phyloP scores from a whole-genome alignment of 108 stramenopile genomes.

The Fistulifera pelliculosa region DNA sequence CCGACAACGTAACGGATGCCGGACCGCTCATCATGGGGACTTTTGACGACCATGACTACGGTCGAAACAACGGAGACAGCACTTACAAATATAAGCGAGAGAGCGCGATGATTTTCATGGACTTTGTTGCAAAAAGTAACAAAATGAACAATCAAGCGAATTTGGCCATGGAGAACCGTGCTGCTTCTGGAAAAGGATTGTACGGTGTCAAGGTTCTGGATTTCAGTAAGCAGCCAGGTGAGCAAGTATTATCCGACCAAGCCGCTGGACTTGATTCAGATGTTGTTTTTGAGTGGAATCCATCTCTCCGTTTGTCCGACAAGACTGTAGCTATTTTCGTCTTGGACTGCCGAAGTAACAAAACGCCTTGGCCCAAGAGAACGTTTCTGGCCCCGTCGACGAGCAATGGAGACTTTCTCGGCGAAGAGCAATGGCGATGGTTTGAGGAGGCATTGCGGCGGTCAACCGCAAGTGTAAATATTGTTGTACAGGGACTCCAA shows the following conservation, averaged over 20 bases:
- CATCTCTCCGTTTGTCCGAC: conserved; percentile 12
- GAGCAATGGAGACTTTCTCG: conserved; percentile 42
- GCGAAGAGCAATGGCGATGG: conserved; percentile 69
- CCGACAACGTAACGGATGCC: conserved; percentile 11
- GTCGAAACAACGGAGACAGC: conserved; percentile 64
- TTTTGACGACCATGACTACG: conserved; percentile 84
- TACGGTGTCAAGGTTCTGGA: conserved; percentile 81
- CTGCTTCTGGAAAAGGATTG: conserved; percentile 42
- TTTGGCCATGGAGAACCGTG: conserved; percentile 36
- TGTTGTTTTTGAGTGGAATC: conserved; percentile 4
- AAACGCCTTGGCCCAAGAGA: conserved; percentile 36
- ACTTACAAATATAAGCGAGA: conserved; percentile 30
- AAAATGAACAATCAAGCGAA: not conserved
- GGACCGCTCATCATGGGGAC: conserved; percentile 47
- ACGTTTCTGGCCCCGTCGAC: not conserved
- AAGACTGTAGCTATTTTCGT: conserved; percentile 42
- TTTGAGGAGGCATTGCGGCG: conserved; percentile 34
- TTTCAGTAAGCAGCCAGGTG: conserved; percentile 24
- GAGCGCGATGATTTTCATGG: conserved; percentile 42
- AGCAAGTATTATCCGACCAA: conserved; percentile 29
- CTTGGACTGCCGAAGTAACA: conserved; percentile 49
- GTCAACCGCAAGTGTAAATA: conserved; percentile 49
- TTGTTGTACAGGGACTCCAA: conserved; percentile 62
- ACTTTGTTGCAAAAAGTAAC: conserved; percentile 32
- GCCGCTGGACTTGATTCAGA: conserved; percentile 74